Conservation (phyloP, 2,329 filamentous ascomycete genomes). For the Alternaria arbusti region DNA sequence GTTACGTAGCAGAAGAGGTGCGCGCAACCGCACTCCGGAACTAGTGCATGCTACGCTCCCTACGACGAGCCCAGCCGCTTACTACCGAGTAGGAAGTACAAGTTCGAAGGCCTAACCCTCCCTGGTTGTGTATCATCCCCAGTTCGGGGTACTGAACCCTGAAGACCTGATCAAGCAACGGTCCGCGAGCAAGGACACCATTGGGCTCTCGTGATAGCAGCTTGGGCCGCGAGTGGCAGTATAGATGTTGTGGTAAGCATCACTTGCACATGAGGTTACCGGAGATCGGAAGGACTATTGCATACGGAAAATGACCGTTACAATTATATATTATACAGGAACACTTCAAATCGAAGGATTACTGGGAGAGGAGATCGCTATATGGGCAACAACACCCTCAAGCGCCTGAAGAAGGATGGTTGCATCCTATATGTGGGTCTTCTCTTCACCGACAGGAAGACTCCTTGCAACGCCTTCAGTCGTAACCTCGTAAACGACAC, state of each 20-base stretch:
- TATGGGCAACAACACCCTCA: slow-evolving; percentile 19
- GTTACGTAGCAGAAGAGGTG: not conserved
- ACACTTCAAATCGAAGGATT: slow-evolving; percentile 3
- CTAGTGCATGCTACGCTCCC: slow-evolving; percentile 6
- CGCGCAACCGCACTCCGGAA: slow-evolving; percentile 14
- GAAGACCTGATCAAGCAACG: not conserved
- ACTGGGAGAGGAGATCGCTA: slow-evolving; percentile 15
- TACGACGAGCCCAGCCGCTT: slow-evolving; percentile 9
- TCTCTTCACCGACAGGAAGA: slow-evolving; percentile 12
- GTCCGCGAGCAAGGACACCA: not conserved
- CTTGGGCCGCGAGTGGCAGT: not conserved
- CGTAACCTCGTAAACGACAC: slow-evolving; percentile 18
- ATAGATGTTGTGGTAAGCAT: not conserved
- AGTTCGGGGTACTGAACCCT: not conserved
- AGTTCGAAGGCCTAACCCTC: not conserved
- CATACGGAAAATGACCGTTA: slow-evolving; percentile 3
- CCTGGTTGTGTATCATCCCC: not conserved
- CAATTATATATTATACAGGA: slow-evolving; percentile 27
- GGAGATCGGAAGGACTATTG: not conserved
- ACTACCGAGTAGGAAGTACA: slow-evolving; percentile 7
- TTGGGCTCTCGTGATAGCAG: not conserved
- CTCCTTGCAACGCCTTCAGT: slow-evolving; percentile 13
- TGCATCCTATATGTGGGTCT: slow-evolving; percentile 5
- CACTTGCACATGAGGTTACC: not conserved
- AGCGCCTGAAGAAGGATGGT: slow-evolving; percentile 15